Evolutionary conservation across 768 basidiomycete species (phyloP).

Genomic region (Macrolepiota albuminosa): DNA sequence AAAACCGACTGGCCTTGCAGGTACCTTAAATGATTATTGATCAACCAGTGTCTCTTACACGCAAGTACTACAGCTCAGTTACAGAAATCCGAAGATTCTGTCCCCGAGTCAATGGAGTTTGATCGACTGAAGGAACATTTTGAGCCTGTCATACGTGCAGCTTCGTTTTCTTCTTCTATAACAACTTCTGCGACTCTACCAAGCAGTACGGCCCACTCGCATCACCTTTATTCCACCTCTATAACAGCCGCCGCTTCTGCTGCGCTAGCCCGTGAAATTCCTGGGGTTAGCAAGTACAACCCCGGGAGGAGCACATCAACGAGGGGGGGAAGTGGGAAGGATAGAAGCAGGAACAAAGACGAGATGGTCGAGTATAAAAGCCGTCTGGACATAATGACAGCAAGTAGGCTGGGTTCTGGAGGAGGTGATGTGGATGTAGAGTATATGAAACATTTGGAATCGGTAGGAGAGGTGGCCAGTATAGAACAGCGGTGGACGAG

Average conservation of each 20-base stretch:
- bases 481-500: constrained; percentile 78
- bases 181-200: constrained; percentile 37
- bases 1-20: constrained; percentile 92
- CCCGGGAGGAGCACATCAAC: constrained; percentile 44
- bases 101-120: constrained; percentile 82
- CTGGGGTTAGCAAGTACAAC: constrained; percentile 76
- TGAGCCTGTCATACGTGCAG: constrained; percentile 88
- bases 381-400: constrained; percentile 58
- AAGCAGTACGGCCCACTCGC: constrained; percentile 54
- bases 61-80: constrained; percentile 66
- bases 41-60: not conserved
- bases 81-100: constrained; percentile 85
- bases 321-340: constrained; percentile 47
- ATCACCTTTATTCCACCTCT: constrained; percentile 72
- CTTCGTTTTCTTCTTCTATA: constrained; percentile 66
- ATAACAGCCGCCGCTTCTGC: constrained; percentile 88
- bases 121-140: constrained; percentile 96
- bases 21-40: constrained; percentile 37
- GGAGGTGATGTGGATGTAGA: constrained; percentile 70
- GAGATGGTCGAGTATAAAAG: constrained; percentile 77
- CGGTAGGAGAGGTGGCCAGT: constrained; percentile 55
- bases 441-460: constrained; percentile 60
- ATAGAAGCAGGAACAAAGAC: constrained; percentile 65
- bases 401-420: constrained; percentile 48
- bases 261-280: constrained; percentile 83